These are phyloP conservation scores for Penicillium paxilli DNA, from an alignment of 495 filamentous ascomycete species.

Conservation along the genomic window DNA sequence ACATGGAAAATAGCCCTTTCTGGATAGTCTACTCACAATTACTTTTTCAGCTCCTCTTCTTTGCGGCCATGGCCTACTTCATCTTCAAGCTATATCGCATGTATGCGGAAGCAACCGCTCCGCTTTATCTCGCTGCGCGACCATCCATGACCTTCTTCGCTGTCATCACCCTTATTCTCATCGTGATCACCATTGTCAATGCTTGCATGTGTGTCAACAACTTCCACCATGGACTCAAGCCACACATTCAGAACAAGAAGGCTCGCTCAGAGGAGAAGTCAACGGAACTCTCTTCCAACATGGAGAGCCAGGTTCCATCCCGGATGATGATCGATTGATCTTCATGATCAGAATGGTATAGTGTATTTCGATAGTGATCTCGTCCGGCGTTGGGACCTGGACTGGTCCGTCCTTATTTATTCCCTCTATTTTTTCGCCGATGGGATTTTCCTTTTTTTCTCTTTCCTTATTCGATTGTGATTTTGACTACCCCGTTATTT, in stretches of 20 bases:
- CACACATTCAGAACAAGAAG: constrained; percentile 71
- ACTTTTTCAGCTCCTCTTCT: constrained; percentile 65
- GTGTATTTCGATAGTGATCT: constrained; percentile 16
- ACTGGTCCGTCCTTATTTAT: constrained; percentile 12
- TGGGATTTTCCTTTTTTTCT: constrained; percentile 2
- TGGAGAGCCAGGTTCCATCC: constrained; percentile 49
- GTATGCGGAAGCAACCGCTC: constrained; percentile 60
- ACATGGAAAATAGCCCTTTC: background rate
- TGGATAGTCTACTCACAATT: constrained; percentile 15
- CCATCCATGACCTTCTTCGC: constrained; percentile 88
- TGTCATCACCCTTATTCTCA: constrained; percentile 84
- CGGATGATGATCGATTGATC: constrained; percentile 89
- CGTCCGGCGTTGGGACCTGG: constrained; percentile 14
- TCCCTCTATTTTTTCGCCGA: too few species aligned
- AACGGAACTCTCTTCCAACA: constrained; percentile 64
- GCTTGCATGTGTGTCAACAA: constrained; percentile 85
- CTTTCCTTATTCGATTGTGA: constrained; percentile 8
- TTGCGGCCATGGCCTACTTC: constrained; percentile 91
- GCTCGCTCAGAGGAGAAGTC: constrained; percentile 66
- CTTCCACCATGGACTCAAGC: constrained; percentile 88
- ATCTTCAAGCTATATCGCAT: constrained; percentile 97
- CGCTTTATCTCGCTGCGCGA: constrained; percentile 69
- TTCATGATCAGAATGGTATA: constrained; percentile 2
- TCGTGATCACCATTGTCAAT: constrained; percentile 86
- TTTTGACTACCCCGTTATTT: constrained; percentile 18